phyloP scores from a whole-genome alignment of 2,329 filamentous ascomycete species.

The Pyrenophora graminea region DNA sequence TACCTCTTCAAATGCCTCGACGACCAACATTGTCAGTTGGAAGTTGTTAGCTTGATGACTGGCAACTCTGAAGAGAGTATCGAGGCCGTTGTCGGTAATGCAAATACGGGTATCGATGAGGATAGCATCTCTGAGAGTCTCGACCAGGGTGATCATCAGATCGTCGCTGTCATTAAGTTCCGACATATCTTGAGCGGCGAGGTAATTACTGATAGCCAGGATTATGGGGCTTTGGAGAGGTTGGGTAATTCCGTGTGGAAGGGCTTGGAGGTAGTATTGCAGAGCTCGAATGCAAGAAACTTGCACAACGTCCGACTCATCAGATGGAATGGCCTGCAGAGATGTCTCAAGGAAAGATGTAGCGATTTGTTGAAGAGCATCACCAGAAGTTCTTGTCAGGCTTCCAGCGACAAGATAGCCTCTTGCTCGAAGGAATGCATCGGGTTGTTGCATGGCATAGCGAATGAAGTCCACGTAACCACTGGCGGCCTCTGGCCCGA shows the following conservation, averaged over 20 bases:
- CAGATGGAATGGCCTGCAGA: conserved; percentile 73
- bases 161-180: conserved; percentile 90
- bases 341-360: conserved; percentile 70
- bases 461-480: conserved; percentile 81
- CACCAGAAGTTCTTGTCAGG: conserved; percentile 70
- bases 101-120: conserved; percentile 76
- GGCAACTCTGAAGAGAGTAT: conserved; percentile 84
- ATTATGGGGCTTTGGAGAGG: conserved; percentile 66
- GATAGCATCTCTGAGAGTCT: conserved; percentile 83
- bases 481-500: conserved; percentile 70
- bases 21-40: conserved; percentile 84
- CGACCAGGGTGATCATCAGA: conserved; percentile 84
- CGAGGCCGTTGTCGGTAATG: conserved; percentile 74
- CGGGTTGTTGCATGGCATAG: conserved; percentile 71
- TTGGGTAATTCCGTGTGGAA: conserved; percentile 56
- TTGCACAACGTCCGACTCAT: conserved; percentile 85
- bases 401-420: conserved; percentile 86
- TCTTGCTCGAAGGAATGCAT: conserved; percentile 80
- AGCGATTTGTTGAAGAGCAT: conserved; percentile 59
- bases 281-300: conserved; percentile 88
- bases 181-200: conserved; percentile 76
- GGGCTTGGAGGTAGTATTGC: conserved; percentile 66
- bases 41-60: conserved; percentile 89
- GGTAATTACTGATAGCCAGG: conserved; percentile 68
- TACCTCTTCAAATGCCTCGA: conserved; percentile 89